Evolutionary conservation across 257 asterid species (phyloP), one percentile per base, ranked within the genome.

Genomic region (Lycium ferocissimum): DNA sequence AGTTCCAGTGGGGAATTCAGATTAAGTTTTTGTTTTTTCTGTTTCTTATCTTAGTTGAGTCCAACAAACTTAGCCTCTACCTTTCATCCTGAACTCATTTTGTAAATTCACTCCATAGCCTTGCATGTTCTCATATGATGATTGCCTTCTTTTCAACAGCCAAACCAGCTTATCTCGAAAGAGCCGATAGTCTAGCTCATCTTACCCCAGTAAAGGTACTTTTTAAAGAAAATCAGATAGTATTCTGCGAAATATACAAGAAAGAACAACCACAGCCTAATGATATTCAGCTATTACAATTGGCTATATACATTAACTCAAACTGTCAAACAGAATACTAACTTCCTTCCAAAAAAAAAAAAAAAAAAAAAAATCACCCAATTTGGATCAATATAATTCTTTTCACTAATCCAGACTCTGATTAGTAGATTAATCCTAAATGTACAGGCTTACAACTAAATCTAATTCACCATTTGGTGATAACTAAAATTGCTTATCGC

Each of bases 401-500:
- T 54, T 54, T 3, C 58, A 54, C 58, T 6, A 54, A 13, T 11
- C 17, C 18, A 67, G 49, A 67, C 13, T 35, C 49, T 6, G 7
- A 69, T 17, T 15, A 69, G 78, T 17, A 69, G 26, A 38, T 38
- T 38, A 69, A 69, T 70, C 78, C 78, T 15, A 69, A 69, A 70
- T 17, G 47, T 17, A 70, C 14, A 70, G 53, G 53, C 14, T 38
- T 38, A 38, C 78, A 70, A 17, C 53, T 56, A 70, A n/a, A 69
- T 37, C 49, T 35, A 67, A 13, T 35, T 67, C 33, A 26, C 0
- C 51, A 69, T 67, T 7, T 37, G 49, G 49, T 65, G 72, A 65
- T 1, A 35, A 12, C 18, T 66, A 33, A 14, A 69, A 69, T 70
- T 9, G 7, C 76, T 6, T 49, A 49, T 49, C 54, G 54, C 9